phyloP scores from a whole-genome alignment of 495 filamentous ascomycete species.

The Penicillium chermesinum region DNA sequence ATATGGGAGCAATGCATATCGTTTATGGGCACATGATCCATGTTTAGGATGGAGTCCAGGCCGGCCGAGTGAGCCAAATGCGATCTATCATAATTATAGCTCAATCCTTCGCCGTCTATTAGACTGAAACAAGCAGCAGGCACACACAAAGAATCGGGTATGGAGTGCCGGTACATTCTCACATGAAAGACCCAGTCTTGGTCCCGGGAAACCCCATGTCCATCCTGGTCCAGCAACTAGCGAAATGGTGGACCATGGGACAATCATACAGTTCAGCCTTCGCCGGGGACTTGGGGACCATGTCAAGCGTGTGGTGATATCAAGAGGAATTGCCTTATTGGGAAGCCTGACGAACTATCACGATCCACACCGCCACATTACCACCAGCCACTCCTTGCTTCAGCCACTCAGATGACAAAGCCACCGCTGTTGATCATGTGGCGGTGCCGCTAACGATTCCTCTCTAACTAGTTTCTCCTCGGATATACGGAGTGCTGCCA shows the following conservation, averaged over 20 bases:
- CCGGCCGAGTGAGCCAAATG: no score
- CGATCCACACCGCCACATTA: slow-evolving; percentile 19
- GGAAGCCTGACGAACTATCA: slow-evolving; percentile 5
- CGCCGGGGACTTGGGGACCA: no score
- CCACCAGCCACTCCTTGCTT: slow-evolving; percentile 24
- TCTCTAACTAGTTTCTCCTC: no score
- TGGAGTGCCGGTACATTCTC: slow-evolving; percentile 8
- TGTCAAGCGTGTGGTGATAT: not conserved
- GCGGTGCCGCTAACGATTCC: slow-evolving; percentile 19
- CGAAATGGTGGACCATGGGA: no score
- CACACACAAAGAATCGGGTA: slow-evolving; percentile 1
- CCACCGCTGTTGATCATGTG: slow-evolving; percentile 20
- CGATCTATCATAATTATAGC: slow-evolving; percentile 12
- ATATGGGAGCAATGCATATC: no score
- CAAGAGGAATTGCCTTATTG: not conserved
- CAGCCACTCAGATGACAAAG: slow-evolving; percentile 14
- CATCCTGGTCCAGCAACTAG: no score
- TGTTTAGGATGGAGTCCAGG: no score
- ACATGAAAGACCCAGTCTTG: slow-evolving; percentile 10
- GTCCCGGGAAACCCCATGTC: no score
- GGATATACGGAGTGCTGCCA: no score
- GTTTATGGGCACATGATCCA: no score
- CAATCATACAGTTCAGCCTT: no score
- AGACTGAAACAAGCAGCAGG: slow-evolving; percentile 1
- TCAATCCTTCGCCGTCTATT: not conserved